A percentile compares a stretch with the other conserved stretches of the same genome.
Evolutionary conservation across 2,329 filamentous ascomycete genomes (phyloP).

Genomic region (Calonectria naviculata): DNA sequence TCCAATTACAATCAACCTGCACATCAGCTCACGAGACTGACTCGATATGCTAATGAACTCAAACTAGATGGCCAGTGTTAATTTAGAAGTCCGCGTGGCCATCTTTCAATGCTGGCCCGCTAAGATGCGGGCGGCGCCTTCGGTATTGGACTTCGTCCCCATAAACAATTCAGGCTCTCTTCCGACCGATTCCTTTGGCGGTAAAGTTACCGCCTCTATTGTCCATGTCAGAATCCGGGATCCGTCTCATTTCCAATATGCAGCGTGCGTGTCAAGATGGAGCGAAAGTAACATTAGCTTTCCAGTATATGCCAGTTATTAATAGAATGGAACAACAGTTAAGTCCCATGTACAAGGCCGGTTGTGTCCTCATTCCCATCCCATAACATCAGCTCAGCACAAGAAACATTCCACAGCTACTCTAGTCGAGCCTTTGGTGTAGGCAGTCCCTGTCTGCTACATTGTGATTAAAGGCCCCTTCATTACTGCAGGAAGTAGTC

Average conservation of each 20-base stretch:
- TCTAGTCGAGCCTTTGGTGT: no score
- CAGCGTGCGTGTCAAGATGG: background rate
- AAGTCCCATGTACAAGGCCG: no score
- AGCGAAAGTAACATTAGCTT: background rate
- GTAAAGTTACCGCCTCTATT: background rate
- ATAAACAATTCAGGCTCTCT: background rate
- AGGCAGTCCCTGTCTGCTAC: no score
- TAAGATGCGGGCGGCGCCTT: background rate
- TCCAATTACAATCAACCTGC: conserved; percentile 4
- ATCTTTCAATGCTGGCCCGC: background rate
- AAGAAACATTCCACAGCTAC: no score
- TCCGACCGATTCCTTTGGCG: background rate
- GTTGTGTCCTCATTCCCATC: no score
- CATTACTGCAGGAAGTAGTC: no score
- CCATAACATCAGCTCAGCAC: no score
- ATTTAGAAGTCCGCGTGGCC: background rate
- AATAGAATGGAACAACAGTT: no score
- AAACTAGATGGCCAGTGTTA: background rate
- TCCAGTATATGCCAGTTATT: background rate
- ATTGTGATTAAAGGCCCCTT: no score
- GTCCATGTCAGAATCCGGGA: background rate
- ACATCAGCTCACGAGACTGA: conserved; percentile 2
- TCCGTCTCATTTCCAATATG: background rate
- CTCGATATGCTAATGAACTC: background rate
- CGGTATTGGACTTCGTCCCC: background rate